Evolutionary conservation across 2,329 filamentous ascomycete genomes (phyloP).

Genomic region (Sporothrix curviconia): DNA sequence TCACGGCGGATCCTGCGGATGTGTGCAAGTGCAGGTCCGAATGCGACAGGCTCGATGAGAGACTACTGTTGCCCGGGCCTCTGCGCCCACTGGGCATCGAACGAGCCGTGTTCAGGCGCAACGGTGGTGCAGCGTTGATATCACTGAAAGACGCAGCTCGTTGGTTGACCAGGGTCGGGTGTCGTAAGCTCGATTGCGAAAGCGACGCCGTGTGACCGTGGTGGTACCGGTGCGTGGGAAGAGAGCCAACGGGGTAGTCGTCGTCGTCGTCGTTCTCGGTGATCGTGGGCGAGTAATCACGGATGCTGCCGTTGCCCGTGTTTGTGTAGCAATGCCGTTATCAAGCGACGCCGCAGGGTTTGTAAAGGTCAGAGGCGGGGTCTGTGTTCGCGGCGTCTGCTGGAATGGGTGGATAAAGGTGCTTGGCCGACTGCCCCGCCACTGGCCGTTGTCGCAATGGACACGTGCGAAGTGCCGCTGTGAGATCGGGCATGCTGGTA

Average conservation of each 20-base stretch:
- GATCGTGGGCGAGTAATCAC: constrained; percentile 51
- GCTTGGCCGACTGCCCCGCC: constrained; percentile 41
- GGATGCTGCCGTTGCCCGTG: constrained; percentile 31
- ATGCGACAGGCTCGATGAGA: constrained; percentile 36
- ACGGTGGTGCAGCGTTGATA: constrained; percentile 26
- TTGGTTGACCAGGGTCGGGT: constrained; percentile 35
- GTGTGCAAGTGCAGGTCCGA: constrained; percentile 42
- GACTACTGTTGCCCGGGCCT: constrained; percentile 19
- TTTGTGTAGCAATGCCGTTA: constrained; percentile 25
- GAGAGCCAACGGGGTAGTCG: constrained; percentile 14
- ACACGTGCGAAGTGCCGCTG: constrained; percentile 52
- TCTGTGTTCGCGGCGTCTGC: constrained; percentile 55
- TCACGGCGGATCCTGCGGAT: constrained; percentile 10
- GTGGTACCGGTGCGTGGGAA: constrained; percentile 21
- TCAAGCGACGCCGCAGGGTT: constrained; percentile 50
- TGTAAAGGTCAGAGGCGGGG: constrained; percentile 53
- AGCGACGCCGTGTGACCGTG: constrained; percentile 24
- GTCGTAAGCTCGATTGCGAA: constrained; percentile 26
- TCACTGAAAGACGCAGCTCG: constrained; percentile 36
- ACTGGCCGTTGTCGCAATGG: constrained; percentile 49
- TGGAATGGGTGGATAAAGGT: constrained; percentile 59
- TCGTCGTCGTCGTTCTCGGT: constrained; percentile 45
- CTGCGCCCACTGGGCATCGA: constrained; percentile 16
- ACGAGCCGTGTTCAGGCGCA: constrained; percentile 35
- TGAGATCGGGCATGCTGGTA: constrained; percentile 53